Evolutionary conservation across 1,139 yeast species (phyloP).

Genomic region (Suhomyces yuchorum): DNA sequence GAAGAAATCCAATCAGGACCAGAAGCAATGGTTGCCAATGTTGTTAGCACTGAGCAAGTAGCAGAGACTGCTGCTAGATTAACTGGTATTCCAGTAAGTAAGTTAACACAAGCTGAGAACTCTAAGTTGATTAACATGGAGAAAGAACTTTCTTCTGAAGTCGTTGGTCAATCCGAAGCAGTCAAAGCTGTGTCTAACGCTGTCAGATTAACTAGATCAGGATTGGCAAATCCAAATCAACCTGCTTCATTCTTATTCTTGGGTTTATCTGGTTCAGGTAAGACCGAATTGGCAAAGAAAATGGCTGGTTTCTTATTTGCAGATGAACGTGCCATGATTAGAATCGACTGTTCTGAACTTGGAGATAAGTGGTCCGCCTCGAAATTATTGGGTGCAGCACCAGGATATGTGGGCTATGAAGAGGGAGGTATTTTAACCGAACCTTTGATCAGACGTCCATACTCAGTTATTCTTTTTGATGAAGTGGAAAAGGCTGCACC

Average conservation of each 20-base stretch:
- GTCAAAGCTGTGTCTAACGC: constrained; percentile 96
- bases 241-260: constrained; percentile 95
- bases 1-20: constrained; percentile 59
- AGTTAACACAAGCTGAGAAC: constrained; percentile 93
- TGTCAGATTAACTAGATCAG: constrained; percentile 90
- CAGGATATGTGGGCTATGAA: constrained; percentile 97
- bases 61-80: constrained; percentile 97
- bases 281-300: constrained; percentile 95
- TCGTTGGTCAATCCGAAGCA: constrained; percentile 96
- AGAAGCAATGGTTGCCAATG: constrained; percentile 75
- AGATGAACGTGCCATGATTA: constrained; percentile 93
- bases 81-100: constrained; percentile 98
- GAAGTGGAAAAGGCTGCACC: constrained; percentile 99
- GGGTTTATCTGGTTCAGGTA: constrained; percentile 97
- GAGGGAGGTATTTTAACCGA: constrained; percentile 97
- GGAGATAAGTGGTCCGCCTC: constrained; percentile 96
- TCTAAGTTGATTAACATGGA: constrained; percentile 94
- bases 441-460: constrained; percentile 87
- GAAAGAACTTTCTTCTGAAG: constrained; percentile 73
- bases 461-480: constrained; percentile 91
- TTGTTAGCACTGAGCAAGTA: constrained; percentile 90
- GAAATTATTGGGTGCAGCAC: constrained; percentile 94
- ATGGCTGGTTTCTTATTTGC: constrained; percentile 94
- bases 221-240: constrained; percentile 91
- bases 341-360: constrained; percentile 96